Percentiles rank a stretch among this genome's conserved stretches.
phyloP scores from a whole-genome alignment of 768 basidiomycete genomes.

The Lentinula edodes region DNA sequence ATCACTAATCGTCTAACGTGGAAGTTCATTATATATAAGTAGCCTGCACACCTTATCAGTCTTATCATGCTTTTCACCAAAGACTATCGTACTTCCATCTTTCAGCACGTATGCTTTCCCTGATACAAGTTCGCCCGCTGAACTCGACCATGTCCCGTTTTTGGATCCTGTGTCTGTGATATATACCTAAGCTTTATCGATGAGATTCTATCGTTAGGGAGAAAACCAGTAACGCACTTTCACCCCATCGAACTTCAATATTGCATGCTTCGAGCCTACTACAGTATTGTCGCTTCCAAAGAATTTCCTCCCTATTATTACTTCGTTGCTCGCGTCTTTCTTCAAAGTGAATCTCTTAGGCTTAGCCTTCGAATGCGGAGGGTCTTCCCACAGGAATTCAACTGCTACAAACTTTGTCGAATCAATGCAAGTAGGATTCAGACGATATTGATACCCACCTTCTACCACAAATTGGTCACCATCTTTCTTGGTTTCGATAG shows the following conservation, averaged over 20 bases:
- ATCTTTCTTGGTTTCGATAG: background rate
- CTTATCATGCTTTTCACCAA: slow-evolving; percentile 9
- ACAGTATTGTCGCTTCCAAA: background rate
- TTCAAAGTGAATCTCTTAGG: slow-evolving; percentile 1
- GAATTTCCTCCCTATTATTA: slow-evolving; percentile 4
- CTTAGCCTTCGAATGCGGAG: background rate
- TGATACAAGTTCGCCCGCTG: slow-evolving; percentile 8
- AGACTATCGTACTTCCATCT: slow-evolving; percentile 12
- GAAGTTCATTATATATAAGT: background rate
- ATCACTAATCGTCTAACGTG: background rate
- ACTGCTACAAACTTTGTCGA: slow-evolving; percentile 2
- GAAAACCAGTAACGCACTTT: slow-evolving; percentile 5
- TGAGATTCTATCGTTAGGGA: background rate
- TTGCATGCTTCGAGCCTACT: slow-evolving; percentile 1
- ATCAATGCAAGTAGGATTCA: background rate
- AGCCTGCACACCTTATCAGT: background rate
- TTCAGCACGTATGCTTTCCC: slow-evolving; percentile 7
- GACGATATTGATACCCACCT: background rate
- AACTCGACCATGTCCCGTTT: slow-evolving; percentile 11
- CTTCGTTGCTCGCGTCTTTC: background rate
- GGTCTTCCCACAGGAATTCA: slow-evolving; percentile 9
- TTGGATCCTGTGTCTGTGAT: slow-evolving; percentile 11
- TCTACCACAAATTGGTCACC: background rate
- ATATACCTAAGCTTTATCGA: slow-evolving; percentile 5
- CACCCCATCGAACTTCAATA: slow-evolving; percentile 9